Conservation (phyloP, 352 stramenopile species). For the Globisporangium polare region DNA sequence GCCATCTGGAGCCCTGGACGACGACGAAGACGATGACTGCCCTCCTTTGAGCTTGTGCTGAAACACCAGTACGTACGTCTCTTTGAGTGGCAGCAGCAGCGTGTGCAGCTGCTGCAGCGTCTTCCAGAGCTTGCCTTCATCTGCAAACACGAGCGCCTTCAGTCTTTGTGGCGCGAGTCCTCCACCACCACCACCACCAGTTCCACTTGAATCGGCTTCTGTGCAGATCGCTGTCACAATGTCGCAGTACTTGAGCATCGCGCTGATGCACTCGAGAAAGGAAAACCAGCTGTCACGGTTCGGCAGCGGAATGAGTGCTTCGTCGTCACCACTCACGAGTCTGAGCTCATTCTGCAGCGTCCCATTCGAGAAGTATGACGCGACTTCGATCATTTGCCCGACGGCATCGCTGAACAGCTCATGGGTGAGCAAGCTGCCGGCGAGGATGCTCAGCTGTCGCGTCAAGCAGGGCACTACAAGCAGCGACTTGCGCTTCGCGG, state of each 20-base stretch:
- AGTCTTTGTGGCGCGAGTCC: constrained; percentile 31
- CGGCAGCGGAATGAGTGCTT: constrained; percentile 43
- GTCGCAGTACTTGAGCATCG: constrained; percentile 44
- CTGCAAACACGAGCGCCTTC: constrained; percentile 49
- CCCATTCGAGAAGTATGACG: constrained; percentile 54
- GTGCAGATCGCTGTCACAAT: constrained; percentile 52
- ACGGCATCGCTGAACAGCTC: constrained; percentile 39
- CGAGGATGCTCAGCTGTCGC: constrained; percentile 46
- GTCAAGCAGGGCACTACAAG: constrained; percentile 71
- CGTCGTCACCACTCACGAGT: constrained; percentile 33
- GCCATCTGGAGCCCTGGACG: constrained; percentile 6
- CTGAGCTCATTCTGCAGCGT: constrained; percentile 35
- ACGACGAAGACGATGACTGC: constrained; percentile 6
- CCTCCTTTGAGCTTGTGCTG: constrained; percentile 20
- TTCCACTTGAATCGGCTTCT: constrained; percentile 11
- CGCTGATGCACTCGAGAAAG: constrained; percentile 54
- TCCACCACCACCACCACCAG: neutral
- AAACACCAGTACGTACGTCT: constrained; percentile 60
- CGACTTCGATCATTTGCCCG: constrained; percentile 60
- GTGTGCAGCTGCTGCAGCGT: constrained; percentile 32
- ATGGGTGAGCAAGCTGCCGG: constrained; percentile 55
- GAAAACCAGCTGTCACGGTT: constrained; percentile 61
- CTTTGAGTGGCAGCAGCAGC: constrained; percentile 52
- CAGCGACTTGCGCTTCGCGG: constrained; percentile 34
- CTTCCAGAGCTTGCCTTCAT: constrained; percentile 43